Evolutionary conservation across 768 basidiomycete species (phyloP), one percentile per base, ranked within the genome.

Genomic region (Lactarius akahatsu): DNA sequence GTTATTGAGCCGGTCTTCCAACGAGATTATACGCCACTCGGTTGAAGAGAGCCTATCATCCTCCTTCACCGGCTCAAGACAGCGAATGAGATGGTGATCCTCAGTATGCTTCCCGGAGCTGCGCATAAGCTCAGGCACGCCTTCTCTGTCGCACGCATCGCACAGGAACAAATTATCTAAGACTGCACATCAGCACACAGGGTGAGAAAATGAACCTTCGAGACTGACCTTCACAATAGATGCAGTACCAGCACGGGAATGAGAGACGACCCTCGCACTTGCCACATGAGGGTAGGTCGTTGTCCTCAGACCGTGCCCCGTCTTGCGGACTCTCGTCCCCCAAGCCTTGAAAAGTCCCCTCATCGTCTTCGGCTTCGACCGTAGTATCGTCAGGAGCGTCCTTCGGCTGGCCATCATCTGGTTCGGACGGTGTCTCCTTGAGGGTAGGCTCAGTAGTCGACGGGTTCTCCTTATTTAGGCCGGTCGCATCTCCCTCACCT

Each of bases 181-280:
- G 18, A 57, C 15, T n/a, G 20, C 1, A 3, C 20, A 34, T 61
- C 23, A 45, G 18, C 20, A 55, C 26, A 60, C 4, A 40, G 13
- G 11, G 13, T 13, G 55, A 54, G 13, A 0, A n/a, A 18, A 18
- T 4, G 28, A 11, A 30, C 23, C 13, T 7, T 23, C 18, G 40
- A 15, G 45, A 54, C 66, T 58, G 38, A 62, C 71, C 72, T n/a
- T 41, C 60, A 45, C 77, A 77, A 32, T 71, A 65, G 7, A 73
- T 70, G 62, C 75, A 77, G 38, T 71, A 77, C 76, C 77, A 77
- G 61, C 73, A 77, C 4, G 77, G 74, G 56, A 70, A 65, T 2
- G 67, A 55, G 26, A 74, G 61, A 3, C 23, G 56, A 13, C 69
- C 61, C 1, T 59, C 58, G 67, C 77, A 76, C 1, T 64, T 64